Conservation (phyloP, 2,329 filamentous ascomycete species). For the Colletotrichum sojae region DNA sequence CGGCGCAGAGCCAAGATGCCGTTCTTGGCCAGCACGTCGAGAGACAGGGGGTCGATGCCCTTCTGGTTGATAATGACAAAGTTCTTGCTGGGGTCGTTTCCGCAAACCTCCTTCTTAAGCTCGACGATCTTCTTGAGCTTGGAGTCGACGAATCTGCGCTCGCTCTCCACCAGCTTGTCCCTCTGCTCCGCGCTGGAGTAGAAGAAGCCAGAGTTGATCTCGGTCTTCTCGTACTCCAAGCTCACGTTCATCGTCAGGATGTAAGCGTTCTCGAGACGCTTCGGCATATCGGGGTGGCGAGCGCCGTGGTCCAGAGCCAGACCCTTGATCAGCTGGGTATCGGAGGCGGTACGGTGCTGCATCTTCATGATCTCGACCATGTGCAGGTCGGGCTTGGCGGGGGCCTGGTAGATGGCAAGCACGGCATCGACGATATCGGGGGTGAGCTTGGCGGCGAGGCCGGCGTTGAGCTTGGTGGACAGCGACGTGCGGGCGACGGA, state of each 20-base stretch:
- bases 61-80: slow-evolving; percentile 99
- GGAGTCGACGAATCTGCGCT: slow-evolving; percentile 94
- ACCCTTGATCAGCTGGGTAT: slow-evolving; percentile 95
- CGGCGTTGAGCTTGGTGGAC: slow-evolving; percentile 92
- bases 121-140: slow-evolving; percentile 98
- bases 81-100: slow-evolving; percentile 91
- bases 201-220: slow-evolving; percentile 99
- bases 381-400: slow-evolving; percentile 94
- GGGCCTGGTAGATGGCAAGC: slow-evolving; percentile 90
- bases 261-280: slow-evolving; percentile 93
- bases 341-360: slow-evolving; percentile 96
- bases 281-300: slow-evolving; percentile 98
- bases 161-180: slow-evolving; percentile 97
- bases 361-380: slow-evolving; percentile 99
- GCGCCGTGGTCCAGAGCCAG: slow-evolving; percentile 95
- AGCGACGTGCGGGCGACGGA: slow-evolving; percentile 95
- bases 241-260: slow-evolving; percentile 97
- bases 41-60: slow-evolving; percentile 95
- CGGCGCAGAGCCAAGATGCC: slow-evolving; percentile 94
- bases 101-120: slow-evolving; percentile 97
- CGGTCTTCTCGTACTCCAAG: slow-evolving; percentile 98
- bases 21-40: slow-evolving; percentile 98
- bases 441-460: slow-evolving; percentile 90
- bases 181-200: slow-evolving; percentile 97
- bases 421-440: slow-evolving; percentile 97